Evolutionary conservation across 768 basidiomycete species (phyloP), one percentile per base, ranked within the genome.

Genomic region (Suillus weaverae): DNA sequence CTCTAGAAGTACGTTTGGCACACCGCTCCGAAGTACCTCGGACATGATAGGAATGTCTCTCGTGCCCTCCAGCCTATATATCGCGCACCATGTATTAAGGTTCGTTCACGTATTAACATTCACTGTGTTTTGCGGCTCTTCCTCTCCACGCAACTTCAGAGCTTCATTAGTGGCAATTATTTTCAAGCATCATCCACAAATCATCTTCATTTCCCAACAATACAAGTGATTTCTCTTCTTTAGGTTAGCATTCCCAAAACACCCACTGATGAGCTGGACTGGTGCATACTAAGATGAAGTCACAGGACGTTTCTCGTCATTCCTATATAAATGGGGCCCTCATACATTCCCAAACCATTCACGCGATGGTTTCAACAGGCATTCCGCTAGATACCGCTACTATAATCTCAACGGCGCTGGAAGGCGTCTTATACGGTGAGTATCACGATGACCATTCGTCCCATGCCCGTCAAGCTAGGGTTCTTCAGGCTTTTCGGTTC

Each of bases 381-480:
- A 59, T 68, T 48, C 56, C 64, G 50, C 62, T 70, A 13, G 72
- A 75, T 57, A 69, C 69, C 22, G 70, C 68, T 5, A 67, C 65
- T 20, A 62, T 74, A 13, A 43, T 75, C 14, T 74, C 74, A 33
- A 71, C 71, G 11, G 61, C 66, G 20, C 63, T 75, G n/a, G 74
- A 73, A 62, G 67, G 46, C 3, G 69, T 73, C 57, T 65, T 74
- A 13, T 73, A 73, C 66, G 72, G 74, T 70, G 38, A 65, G 64
- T 50, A 16, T 5, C 48, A 33, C 20, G 3, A 33, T 54, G 32
- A 16, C 20, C 35, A 38, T 44, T 13, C 43, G 2, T 30, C 33
- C 22, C 22, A 55, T 44, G 3, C n/a, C 26, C 33, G 10, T 33
- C 32, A 54, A 33, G 18, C 32, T 20, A 20, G 4, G 32, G 32